Evolutionary conservation across 495 filamentous ascomycete species (phyloP).

Genomic region (Hypoxylon subgilvum): DNA sequence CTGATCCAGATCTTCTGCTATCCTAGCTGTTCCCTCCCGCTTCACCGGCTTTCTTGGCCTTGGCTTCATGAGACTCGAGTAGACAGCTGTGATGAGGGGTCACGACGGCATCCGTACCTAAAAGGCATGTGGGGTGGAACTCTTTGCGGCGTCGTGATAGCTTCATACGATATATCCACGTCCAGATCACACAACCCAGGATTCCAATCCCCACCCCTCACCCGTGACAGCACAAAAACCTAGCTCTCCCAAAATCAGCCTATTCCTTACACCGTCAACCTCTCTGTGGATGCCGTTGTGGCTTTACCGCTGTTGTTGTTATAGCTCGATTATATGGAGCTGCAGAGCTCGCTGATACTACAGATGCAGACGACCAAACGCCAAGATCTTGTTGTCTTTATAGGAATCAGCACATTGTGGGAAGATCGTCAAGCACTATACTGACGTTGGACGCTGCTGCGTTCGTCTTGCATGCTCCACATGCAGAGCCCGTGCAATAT

Average conservation of each 20-base stretch:
- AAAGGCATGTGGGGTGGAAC: slow-evolving; percentile 24
- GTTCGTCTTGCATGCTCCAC: slow-evolving; percentile 5
- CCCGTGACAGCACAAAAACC: neutral
- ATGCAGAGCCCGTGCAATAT: slow-evolving; percentile 13
- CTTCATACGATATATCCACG: slow-evolving; percentile 26
- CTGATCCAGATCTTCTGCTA: slow-evolving; percentile 2
- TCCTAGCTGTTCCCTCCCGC: slow-evolving; percentile 2
- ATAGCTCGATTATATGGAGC: neutral
- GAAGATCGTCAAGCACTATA: slow-evolving; percentile 18
- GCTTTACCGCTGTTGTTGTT: neutral
- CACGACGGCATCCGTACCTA: neutral
- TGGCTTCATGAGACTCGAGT: slow-evolving; percentile 10
- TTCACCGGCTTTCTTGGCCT: neutral
- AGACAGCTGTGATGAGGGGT: slow-evolving; percentile 18
- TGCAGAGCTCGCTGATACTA: neutral
- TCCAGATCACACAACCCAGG: slow-evolving; percentile 12
- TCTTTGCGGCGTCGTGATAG: slow-evolving; percentile 26
- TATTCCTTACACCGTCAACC: slow-evolving; percentile 1
- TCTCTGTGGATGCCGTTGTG: neutral
- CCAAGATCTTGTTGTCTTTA: slow-evolving; percentile 4
- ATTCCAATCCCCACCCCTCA: neutral
- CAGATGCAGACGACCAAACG: slow-evolving; percentile 6
- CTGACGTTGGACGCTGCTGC: slow-evolving; percentile 1
- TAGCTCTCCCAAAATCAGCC: neutral
- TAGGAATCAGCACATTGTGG: neutral